Evolutionary conservation across 129 eudicot species (phyloP).

Genomic region (Centrapalus pauciflorus): DNA sequence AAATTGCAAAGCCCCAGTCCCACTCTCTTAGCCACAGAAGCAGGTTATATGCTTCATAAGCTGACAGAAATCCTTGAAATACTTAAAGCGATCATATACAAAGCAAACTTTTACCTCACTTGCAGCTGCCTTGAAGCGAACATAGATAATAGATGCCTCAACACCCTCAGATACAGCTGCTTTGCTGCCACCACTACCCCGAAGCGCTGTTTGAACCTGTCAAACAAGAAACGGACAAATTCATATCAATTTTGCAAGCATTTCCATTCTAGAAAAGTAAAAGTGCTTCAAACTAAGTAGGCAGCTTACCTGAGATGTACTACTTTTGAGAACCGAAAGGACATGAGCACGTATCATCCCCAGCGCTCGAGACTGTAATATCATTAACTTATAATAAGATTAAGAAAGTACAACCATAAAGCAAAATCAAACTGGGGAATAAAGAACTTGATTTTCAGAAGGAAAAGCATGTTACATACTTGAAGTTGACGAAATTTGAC

Average conservation of each 20-base stretch:
- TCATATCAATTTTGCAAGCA: background rate
- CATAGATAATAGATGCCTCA: conserved; percentile 91
- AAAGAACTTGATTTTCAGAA: background rate
- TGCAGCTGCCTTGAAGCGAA: conserved; percentile 97
- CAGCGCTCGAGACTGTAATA: conserved; percentile 80
- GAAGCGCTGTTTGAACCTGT: conserved; percentile 84
- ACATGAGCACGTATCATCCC: conserved; percentile 87
- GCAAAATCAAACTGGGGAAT: conserved; percentile 9
- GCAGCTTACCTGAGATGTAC: conserved; percentile 80
- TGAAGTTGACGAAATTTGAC: conserved; percentile 98
- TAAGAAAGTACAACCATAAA: conserved; percentile 4
- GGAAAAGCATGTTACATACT: conserved; percentile 34
- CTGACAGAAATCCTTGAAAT: conserved; percentile 5
- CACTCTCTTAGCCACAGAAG: background rate
- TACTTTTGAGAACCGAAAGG: conserved; percentile 74
- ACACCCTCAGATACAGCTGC: conserved; percentile 79
- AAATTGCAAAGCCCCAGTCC: background rate
- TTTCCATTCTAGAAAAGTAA: background rate
- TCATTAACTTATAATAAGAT: background rate
- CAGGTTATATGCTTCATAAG: background rate
- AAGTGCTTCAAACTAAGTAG: conserved; percentile 1
- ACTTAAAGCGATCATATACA: conserved; percentile 8
- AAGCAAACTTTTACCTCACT: conserved; percentile 64
- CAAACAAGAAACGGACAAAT: background rate
- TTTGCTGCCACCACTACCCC: conserved; percentile 58